Percentiles rank a stretch among this genome's conserved stretches.
These are phyloP conservation scores for Fusarium anguioides DNA, from an alignment of 2,329 filamentous ascomycete genomes.

Conservation along the genomic window DNA sequence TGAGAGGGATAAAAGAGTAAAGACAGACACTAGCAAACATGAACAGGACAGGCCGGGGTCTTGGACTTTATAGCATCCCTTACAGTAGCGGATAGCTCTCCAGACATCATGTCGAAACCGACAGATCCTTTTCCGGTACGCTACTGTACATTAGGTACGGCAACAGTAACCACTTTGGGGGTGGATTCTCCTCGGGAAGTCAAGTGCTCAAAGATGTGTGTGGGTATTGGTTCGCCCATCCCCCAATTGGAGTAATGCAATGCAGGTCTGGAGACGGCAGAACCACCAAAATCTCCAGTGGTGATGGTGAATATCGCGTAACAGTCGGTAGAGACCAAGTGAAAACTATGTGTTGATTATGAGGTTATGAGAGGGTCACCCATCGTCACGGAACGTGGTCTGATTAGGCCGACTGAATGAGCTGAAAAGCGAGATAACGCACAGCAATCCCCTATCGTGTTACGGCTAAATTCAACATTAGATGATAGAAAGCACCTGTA, in stretches of 20 bases:
- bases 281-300: conserved; percentile 12
- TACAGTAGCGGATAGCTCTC: conserved; percentile 21
- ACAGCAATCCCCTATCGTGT: background rate
- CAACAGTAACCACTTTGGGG: conserved; percentile 40
- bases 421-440: background rate
- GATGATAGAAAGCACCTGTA: background rate
- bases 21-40: conserved; percentile 15
- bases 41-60: conserved; percentile 19
- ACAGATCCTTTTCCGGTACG: conserved; percentile 25
- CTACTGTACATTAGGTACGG: background rate
- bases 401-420: background rate
- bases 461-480: background rate
- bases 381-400: background rate
- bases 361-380: background rate
- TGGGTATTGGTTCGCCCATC: conserved; percentile 42
- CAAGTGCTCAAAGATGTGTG: conserved; percentile 40
- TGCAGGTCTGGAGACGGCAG: conserved; percentile 30
- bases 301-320: conserved; percentile 6
- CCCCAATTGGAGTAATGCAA: conserved; percentile 40
- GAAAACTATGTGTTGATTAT: background rate
- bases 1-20: conserved; percentile 12
- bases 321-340: conserved; percentile 21
- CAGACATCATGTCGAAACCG: conserved; percentile 31
- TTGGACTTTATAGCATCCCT: conserved; percentile 40
- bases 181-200: conserved; percentile 44